These are phyloP conservation scores for Leptographium lundbergii DNA, from an alignment of 2,329 filamentous ascomycete genomes.

Conservation along the genomic window DNA sequence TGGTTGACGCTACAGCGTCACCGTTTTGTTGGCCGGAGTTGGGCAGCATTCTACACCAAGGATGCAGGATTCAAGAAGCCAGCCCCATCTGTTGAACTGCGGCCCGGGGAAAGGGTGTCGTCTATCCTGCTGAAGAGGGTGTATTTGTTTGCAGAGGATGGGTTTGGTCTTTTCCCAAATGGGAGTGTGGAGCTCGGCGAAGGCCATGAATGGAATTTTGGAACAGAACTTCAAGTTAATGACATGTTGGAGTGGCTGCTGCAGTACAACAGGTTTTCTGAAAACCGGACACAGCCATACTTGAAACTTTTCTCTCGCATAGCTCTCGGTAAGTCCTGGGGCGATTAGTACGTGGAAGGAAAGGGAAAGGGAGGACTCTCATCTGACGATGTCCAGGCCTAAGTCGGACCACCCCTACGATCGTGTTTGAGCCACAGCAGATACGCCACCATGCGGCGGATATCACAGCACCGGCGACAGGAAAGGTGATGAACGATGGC, in stretches of 20 bases:
- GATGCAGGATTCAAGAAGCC: constrained; percentile 11
- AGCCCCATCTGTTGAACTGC: constrained; percentile 13
- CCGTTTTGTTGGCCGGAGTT: constrained; percentile 28
- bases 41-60: constrained; percentile 1
- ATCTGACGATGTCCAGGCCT: constrained; percentile 25
- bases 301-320: constrained; percentile 48
- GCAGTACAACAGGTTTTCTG: constrained; percentile 19
- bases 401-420: constrained; percentile 34
- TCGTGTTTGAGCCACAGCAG: constrained; percentile 32
- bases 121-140: constrained; percentile 28
- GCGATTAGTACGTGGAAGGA: no score
- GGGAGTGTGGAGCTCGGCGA: constrained; percentile 12
- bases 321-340: constrained; percentile 32
- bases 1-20: constrained; percentile 30
- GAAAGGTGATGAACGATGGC: constrained; percentile 51
- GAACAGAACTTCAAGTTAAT: constrained; percentile 11
- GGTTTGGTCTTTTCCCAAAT: constrained; percentile 18
- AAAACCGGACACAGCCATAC: constrained; percentile 32
- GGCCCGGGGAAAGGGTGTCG: constrained; percentile 17
- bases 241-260: constrained; percentile 41
- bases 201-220: neutral
- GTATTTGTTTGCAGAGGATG: constrained; percentile 43
- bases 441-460: constrained; percentile 28
- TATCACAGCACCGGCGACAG: constrained; percentile 21
- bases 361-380: neutral